A percentile compares a stretch with the other conserved stretches of the same genome.
These are phyloP conservation scores for Lupinus albus DNA, from an alignment of 306 rosid species.

Conservation along the genomic window DNA sequence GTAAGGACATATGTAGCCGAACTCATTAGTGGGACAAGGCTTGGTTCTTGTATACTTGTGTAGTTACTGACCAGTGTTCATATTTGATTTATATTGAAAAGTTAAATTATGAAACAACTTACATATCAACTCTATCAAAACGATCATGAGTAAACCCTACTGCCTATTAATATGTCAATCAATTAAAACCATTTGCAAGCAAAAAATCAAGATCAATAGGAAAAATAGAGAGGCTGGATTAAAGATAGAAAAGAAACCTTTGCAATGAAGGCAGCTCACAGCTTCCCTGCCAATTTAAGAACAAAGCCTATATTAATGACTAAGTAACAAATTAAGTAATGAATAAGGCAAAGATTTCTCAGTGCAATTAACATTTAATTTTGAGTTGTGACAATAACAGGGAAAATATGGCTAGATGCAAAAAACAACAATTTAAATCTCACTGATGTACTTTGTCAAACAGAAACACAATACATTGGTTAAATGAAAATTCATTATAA, in stretches of 20 bases:
- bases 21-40: neutral
- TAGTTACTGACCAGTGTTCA: conserved; percentile 9
- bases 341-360: conserved; percentile 26
- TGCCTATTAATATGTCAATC: neutral
- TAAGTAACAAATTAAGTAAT: conserved; percentile 30
- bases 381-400: conserved; percentile 17
- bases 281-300: conserved; percentile 68
- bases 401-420: conserved; percentile 28
- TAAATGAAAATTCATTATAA: conserved; percentile 1
- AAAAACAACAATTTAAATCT: conserved; percentile 18
- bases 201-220: conserved; percentile 8
- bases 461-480: neutral
- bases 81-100: neutral
- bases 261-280: conserved; percentile 76
- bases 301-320: conserved; percentile 17
- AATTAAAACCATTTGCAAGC: conserved; percentile 34
- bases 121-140: conserved; percentile 5
- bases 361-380: conserved; percentile 10
- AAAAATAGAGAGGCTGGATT: conserved; percentile 25
- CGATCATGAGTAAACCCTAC: too few relatives aligned
- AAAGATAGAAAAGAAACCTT: conserved; percentile 54
- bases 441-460: conserved; percentile 1
- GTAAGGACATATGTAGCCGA: neutral
- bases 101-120: conserved; percentile 24
- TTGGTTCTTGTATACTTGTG: neutral